Conservation (phyloP, 768 basidiomycete genomes). For the Serpula lacrymans region DNA sequence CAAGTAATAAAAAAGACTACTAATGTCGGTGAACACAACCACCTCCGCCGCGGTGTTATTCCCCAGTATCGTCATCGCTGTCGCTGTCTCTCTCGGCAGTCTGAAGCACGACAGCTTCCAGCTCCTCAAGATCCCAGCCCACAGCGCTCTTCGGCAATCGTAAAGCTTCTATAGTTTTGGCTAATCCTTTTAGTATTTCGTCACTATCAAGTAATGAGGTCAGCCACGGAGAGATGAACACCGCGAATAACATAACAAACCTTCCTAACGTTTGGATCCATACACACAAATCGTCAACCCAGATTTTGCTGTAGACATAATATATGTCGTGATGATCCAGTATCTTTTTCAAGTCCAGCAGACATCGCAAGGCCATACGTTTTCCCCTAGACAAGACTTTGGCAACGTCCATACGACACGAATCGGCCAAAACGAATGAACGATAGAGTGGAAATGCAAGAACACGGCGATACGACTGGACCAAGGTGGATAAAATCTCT, state of each 20-base stretch:
- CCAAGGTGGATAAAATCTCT: slow-evolving; percentile 50
- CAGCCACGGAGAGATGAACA: background rate
- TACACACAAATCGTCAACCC: slow-evolving; percentile 83
- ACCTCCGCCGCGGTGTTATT: slow-evolving; percentile 33
- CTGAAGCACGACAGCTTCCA: slow-evolving; percentile 55
- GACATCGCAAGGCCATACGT: slow-evolving; percentile 57
- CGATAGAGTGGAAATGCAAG: slow-evolving; percentile 79
- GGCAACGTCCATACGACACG: slow-evolving; percentile 64
- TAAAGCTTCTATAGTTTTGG: slow-evolving; percentile 35
- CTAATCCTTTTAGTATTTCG: slow-evolving; percentile 45
- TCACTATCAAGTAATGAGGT: slow-evolving; percentile 44
- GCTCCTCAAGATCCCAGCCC: slow-evolving; percentile 67
- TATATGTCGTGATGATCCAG: slow-evolving; percentile 83
- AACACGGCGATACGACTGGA: slow-evolving; percentile 68
- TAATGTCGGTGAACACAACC: background rate
- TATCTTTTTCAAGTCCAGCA: slow-evolving; percentile 70
- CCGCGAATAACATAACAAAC: slow-evolving; percentile 37
- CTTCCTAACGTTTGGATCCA: slow-evolving; percentile 72
- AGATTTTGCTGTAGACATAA: slow-evolving; percentile 84
- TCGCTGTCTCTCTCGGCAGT: slow-evolving; percentile 43
- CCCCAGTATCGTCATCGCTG: slow-evolving; percentile 66
- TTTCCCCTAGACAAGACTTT: slow-evolving; percentile 55
- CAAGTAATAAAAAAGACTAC: background rate
- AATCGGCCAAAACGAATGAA: slow-evolving; percentile 70
- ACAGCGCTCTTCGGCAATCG: slow-evolving; percentile 51